These are phyloP conservation scores for Cymbopogon citratus DNA, from an alignment of 176 grass and related monocot genomes.

Conservation along the genomic window DNA sequence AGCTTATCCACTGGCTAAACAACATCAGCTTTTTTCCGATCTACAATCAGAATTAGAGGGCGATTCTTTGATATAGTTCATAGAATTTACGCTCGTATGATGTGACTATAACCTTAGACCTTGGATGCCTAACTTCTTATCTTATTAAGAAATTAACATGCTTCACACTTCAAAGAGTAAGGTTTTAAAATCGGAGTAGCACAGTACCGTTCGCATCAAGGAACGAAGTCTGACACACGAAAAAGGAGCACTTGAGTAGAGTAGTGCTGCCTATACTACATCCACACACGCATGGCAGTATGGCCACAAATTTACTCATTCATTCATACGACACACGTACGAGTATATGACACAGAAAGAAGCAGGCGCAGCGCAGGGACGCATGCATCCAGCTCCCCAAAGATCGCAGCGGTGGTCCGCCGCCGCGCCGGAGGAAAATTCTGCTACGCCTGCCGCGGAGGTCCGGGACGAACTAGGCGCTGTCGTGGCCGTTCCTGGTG, in stretches of 20 bases:
- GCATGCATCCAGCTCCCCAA: neutral
- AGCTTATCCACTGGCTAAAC: too few relatives aligned
- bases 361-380: neutral
- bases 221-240: neutral
- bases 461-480: neutral
- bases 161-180: too few relatives aligned
- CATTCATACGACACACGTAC: neutral
- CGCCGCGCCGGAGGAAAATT: neutral
- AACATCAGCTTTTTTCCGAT: too few relatives aligned
- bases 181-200: too few relatives aligned
- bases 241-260: slow-evolving; percentile 18
- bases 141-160: too few relatives aligned
- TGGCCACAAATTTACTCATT: slow-evolving; percentile 3
- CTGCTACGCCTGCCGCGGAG: neutral
- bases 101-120: too few relatives aligned
- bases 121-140: too few relatives aligned
- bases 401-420: neutral
- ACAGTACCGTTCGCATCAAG: neutral
- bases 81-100: too few relatives aligned
- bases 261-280: neutral
- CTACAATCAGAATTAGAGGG: too few relatives aligned
- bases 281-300: neutral
- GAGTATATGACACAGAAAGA: neutral
- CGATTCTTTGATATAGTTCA: too few relatives aligned
- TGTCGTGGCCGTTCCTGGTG: slow-evolving; percentile 4